phyloP scores from a whole-genome alignment of 2,329 filamentous ascomycete genomes.

The Tetracladium maxilliforme region DNA sequence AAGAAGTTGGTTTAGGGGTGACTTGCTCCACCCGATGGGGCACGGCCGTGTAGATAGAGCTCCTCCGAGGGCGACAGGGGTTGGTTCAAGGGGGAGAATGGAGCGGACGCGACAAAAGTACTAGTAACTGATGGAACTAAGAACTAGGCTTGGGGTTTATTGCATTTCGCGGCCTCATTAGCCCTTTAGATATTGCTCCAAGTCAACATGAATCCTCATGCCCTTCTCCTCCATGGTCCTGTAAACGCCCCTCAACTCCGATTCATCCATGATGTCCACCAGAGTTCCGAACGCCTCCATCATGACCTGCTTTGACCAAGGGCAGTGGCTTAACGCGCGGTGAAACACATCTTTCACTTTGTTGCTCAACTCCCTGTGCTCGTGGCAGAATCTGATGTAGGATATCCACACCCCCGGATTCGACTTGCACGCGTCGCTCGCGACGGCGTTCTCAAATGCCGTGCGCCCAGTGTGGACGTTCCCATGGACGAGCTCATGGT shows the following conservation, averaged over 20 bases:
- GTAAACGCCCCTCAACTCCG: conserved; percentile 36
- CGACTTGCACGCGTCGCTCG: conserved; percentile 15
- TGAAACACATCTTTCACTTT: conserved; percentile 37
- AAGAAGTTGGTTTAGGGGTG: too few relatives aligned
- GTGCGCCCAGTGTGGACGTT: conserved; percentile 37
- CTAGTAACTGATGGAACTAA: too few relatives aligned
- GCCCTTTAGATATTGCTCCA: too few relatives aligned
- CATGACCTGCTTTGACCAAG: conserved; percentile 47
- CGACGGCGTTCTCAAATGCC: conserved; percentile 36
- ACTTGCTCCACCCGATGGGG: too few relatives aligned
- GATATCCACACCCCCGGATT: conserved; percentile 32
- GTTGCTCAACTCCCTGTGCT: conserved; percentile 15
- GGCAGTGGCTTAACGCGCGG: conserved; percentile 37
- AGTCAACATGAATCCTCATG: conserved; percentile 38
- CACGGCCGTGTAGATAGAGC: too few relatives aligned
- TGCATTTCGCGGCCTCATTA: too few relatives aligned
- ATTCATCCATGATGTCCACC: conserved; percentile 20
- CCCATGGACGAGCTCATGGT: conserved; percentile 32
- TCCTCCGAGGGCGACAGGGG: too few relatives aligned
- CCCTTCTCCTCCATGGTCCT: conserved; percentile 46
- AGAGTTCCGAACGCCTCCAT: conserved; percentile 37
- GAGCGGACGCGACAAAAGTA: too few relatives aligned
- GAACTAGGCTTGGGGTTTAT: too few relatives aligned
- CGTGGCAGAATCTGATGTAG: conserved; percentile 32
- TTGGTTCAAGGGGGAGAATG: too few relatives aligned